Conservation (phyloP, 176 grass and related monocot genomes). For the Tillandsia fasciculata region DNA sequence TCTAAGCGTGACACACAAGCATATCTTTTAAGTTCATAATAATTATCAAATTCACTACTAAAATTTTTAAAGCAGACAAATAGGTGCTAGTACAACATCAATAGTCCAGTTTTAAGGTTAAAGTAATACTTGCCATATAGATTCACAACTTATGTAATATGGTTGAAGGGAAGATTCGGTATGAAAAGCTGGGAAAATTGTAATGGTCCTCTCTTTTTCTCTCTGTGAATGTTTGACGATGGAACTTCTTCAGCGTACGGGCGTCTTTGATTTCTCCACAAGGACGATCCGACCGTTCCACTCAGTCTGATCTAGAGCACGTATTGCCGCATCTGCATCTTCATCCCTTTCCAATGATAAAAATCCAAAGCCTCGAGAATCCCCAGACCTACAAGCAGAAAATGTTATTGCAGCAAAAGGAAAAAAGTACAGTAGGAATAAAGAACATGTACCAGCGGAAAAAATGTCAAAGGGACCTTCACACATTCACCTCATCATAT, state of each 20-base stretch:
- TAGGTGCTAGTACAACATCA: conserved; percentile 42
- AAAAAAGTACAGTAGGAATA: too few species aligned
- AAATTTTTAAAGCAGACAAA: conserved; percentile 31
- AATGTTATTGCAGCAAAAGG: conserved; percentile 4
- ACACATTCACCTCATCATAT: too few species aligned
- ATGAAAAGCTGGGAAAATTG: conserved; percentile 29
- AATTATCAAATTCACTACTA: conserved; percentile 27
- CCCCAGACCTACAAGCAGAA: conserved; percentile 42
- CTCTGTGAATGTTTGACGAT: conserved; percentile 3
- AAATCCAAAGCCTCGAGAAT: conserved; percentile 88
- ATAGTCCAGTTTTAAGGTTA: conserved; percentile 21
- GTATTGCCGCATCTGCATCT: conserved; percentile 88
- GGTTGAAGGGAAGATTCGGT: conserved; percentile 22
- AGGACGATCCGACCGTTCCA: conserved; percentile 89
- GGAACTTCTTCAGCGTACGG: conserved; percentile 43
- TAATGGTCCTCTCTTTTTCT: conserved; percentile 16
- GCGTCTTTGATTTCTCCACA: conserved; percentile 82
- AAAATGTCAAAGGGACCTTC: too few species aligned
- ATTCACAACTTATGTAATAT: conserved; percentile 43
- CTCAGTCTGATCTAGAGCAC: conserved; percentile 57
- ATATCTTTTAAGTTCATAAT: conserved; percentile 34
- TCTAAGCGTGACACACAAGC: conserved; percentile 30
- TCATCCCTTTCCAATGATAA: conserved; percentile 68
- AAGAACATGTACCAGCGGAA: too few species aligned
- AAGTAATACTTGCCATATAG: conserved; percentile 46